Conservation (phyloP, 768 basidiomycete genomes). For the Neoboletus brunneissimus region DNA sequence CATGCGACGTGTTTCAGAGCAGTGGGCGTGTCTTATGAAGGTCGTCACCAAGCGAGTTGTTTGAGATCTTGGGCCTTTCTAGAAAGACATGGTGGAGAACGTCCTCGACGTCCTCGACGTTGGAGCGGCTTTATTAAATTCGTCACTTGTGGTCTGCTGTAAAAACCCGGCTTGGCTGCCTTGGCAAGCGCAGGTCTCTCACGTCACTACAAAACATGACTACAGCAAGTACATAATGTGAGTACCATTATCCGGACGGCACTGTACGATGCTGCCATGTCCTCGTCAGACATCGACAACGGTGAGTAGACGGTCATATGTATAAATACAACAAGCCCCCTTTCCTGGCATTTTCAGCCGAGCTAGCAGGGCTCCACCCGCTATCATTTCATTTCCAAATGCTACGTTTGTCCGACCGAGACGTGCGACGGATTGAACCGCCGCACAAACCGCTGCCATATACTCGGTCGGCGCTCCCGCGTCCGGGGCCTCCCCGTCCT, state of each 20-base stretch:
- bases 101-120: not conserved
- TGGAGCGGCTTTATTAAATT: not conserved
- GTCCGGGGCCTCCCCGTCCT: not conserved
- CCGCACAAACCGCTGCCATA: slow-evolving; percentile 27
- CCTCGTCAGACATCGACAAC: not conserved
- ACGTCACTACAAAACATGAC: not conserved
- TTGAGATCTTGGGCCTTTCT: not conserved
- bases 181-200: not conserved
- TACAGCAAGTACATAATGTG: not conserved
- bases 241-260: not conserved
- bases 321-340: not conserved
- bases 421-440: slow-evolving; percentile 22
- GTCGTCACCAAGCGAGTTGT: slow-evolving; percentile 11
- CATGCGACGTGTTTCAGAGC: slow-evolving; percentile 17
- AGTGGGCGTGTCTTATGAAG: not conserved
- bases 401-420: slow-evolving; percentile 20
- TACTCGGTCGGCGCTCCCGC: slow-evolving; percentile 22
- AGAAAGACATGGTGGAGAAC: not conserved
- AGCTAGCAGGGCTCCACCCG: not conserved
- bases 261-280: not conserved
- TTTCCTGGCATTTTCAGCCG: not conserved
- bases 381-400: not conserved
- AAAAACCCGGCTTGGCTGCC: not conserved
- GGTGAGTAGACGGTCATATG: not conserved
- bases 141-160: not conserved